Base-by-base conservation (phyloP, 805 yeast genomes). In the Schizosaccharomyces octosporus region DNA sequence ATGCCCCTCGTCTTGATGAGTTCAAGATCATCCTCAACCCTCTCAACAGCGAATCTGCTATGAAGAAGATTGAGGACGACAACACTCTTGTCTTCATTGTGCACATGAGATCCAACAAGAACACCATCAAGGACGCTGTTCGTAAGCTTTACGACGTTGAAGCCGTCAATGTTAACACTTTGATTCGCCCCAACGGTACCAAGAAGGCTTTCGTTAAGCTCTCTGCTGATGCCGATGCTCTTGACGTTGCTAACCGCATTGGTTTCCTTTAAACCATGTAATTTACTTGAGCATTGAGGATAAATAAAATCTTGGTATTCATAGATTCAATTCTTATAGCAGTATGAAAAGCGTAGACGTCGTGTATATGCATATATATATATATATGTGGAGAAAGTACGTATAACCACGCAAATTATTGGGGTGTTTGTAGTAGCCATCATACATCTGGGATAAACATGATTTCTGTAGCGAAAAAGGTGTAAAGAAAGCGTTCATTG, bases 181-280 rank as follows among this genome's bases (percentile, higher is more conserved):
- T 93, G 77, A 79, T 93, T 74, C 87, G 95, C 81, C 97, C 98
- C 76, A 89, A 93, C 79, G 98, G 98, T 78, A 85, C 97, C 81
- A 93, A 93, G 87, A 93, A 93, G 84, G 98, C 98, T 75, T 93
- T 85, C 83, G 90, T 93, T 76, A 87, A 95, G 82, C 85, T 93
- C 77, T 87, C 97, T 74, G 90, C 95, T 76, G 98, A 93, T 79
- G 85, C 83, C 82, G 98, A 93, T 80, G 97, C 97, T 78, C 85
- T 93, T 76, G 98, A 93, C 78, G 88, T 93, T 78, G 98, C 98
- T 76, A 89, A 89, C 95, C 87, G 93, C 81, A 93, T 90, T 75
- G 98, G 98, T 80, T 89, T 88, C 94, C 84, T 90, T 78, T 90
- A 82, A 85, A 72, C 59, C 27, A 51, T 51, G 51, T 45, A 45